Conservation (phyloP, 352 stramenopile genomes). For the Globisporangium perplexum region DNA sequence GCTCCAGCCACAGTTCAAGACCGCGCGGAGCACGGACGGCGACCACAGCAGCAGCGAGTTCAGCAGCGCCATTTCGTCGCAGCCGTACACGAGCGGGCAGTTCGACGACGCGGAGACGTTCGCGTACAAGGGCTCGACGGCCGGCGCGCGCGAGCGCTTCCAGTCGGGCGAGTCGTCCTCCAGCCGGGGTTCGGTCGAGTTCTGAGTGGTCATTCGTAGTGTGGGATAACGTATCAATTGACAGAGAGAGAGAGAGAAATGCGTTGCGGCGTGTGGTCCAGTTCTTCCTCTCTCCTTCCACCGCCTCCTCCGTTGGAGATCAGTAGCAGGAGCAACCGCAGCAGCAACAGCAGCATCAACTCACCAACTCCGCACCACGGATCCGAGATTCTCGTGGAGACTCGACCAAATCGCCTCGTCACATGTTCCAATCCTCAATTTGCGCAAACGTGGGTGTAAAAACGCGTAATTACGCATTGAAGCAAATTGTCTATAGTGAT, state of each 20-base stretch:
- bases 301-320: too few species aligned
- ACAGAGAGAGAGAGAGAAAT: not conserved
- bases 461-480: too few species aligned
- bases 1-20: slow-evolving; percentile 24
- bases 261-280: too few species aligned
- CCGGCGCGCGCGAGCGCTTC: slow-evolving; percentile 11
- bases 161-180: slow-evolving; percentile 15
- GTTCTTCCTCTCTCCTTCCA: too few species aligned
- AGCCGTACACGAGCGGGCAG: slow-evolving; percentile 27
- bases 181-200: slow-evolving; percentile 49
- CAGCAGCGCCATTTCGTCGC: slow-evolving; percentile 15
- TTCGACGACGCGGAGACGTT: slow-evolving; percentile 36
- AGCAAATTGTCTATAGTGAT: too few species aligned
- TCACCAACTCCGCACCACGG: too few species aligned
- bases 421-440: too few species aligned
- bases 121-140: slow-evolving; percentile 5
- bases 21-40: slow-evolving; percentile 20
- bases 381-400: too few species aligned
- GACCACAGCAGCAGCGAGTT: slow-evolving; percentile 13
- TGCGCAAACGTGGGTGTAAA: too few species aligned
- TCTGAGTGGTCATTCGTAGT: slow-evolving; percentile 21
- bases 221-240: not conserved
- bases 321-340: too few species aligned
- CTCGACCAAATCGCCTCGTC: too few species aligned
- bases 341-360: too few species aligned